These are phyloP conservation scores for Aquilaria sinensis DNA, from an alignment of 345 rosid species.

Conservation along the genomic window DNA sequence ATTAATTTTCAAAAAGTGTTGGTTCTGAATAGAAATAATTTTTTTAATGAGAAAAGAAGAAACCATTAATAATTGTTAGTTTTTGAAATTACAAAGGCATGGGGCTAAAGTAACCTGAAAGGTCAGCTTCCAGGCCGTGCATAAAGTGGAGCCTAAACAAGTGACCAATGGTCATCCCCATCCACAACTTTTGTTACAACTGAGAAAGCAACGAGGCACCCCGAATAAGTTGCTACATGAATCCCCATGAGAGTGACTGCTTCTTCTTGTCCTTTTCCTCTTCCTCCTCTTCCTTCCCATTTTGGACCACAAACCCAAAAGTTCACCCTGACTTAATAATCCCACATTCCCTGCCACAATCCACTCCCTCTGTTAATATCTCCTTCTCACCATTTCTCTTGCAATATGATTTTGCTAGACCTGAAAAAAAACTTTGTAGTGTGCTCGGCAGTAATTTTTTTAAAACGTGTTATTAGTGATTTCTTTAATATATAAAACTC, in stretches of 20 bases:
- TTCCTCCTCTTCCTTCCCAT: not conserved
- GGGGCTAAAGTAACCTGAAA: not conserved
- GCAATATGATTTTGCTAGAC: too few species aligned
- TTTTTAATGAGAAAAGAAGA: too few species aligned
- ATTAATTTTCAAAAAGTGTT: too few species aligned
- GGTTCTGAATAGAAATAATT: too few species aligned
- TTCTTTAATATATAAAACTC: too few species aligned
- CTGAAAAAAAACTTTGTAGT: too few species aligned
- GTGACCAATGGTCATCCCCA: constrained; percentile 8
- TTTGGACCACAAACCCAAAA: not conserved
- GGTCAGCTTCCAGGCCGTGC: constrained; percentile 9
- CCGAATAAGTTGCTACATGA: not conserved
- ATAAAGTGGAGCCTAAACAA: not conserved
- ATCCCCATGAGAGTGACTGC: not conserved
- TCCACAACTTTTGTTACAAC: constrained; percentile 10
- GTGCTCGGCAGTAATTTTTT: not conserved
- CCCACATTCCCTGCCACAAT: not conserved
- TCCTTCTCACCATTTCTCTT: not conserved
- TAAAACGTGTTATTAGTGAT: too few species aligned
- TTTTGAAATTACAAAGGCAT: too few species aligned
- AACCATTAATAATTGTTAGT: too few species aligned
- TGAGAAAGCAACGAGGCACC: not conserved
- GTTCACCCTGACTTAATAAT: too few species aligned
- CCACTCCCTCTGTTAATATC: not conserved
- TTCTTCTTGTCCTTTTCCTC: not conserved